Percentiles rank a stretch among this genome's conserved stretches.
These are phyloP conservation scores for Lippia alba DNA, from an alignment of 305 asterid species.

Conservation along the genomic window DNA sequence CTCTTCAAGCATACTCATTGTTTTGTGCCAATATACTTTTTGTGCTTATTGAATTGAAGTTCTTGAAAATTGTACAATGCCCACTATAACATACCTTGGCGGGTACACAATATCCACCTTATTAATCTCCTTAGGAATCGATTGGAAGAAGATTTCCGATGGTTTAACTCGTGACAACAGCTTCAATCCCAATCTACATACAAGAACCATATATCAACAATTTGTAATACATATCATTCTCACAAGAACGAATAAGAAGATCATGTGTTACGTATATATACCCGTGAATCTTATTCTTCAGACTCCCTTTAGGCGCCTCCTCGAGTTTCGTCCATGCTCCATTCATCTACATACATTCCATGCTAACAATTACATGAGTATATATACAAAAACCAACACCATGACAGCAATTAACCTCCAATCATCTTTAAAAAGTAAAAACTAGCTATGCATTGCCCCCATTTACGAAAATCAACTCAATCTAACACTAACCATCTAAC, in stretches of 20 bases:
- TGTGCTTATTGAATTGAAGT: conserved; percentile 2
- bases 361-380: conserved; percentile 27
- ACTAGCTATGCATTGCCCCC: neutral
- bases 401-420: conserved; percentile 10
- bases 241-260: conserved; percentile 2
- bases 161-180: conserved; percentile 90
- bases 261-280: conserved; percentile 34
- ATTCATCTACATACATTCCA: conserved; percentile 71
- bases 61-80: conserved; percentile 5
- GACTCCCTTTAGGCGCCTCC: conserved; percentile 82
- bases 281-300: conserved; percentile 90
- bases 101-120: conserved; percentile 79
- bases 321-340: conserved; percentile 82
- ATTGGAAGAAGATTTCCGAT: conserved; percentile 88
- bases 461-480: neutral
- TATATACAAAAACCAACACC: conserved; percentile 26
- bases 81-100: conserved; percentile 53
- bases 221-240: conserved; percentile 3
- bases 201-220: conserved; percentile 21
- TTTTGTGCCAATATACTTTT: neutral
- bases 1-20: neutral
- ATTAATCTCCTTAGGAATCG: conserved; percentile 78
- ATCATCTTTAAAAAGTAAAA: neutral
- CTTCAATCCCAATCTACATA: conserved; percentile 75
- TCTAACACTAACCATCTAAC: neutral